These are phyloP conservation scores for Candida tammaniensis DNA, from an alignment of 805 yeast species.

Conservation along the genomic window DNA sequence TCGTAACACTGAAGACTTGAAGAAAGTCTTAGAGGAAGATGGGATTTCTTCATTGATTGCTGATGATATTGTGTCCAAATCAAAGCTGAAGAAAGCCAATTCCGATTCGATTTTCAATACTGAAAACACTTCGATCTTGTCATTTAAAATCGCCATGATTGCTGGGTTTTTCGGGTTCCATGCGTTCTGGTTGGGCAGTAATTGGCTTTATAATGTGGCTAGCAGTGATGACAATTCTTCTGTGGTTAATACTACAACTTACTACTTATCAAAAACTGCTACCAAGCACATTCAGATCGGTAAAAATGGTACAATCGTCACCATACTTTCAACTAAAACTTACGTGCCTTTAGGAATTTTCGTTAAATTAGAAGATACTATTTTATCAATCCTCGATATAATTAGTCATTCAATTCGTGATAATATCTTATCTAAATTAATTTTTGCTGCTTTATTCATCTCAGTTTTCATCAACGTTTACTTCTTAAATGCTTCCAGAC, in stretches of 20 bases:
- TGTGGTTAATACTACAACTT: constrained; percentile 1
- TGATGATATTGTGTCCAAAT: constrained; percentile 55
- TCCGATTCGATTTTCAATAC: constrained; percentile 22
- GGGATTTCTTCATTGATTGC: constrained; percentile 79
- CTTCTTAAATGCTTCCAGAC: constrained; percentile 80
- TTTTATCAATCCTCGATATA: constrained; percentile 49
- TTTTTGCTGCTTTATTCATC: constrained; percentile 67
- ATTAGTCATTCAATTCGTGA: constrained; percentile 74
- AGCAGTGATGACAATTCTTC: neutral
- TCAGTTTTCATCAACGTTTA: constrained; percentile 82
- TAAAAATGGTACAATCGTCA: constrained; percentile 50
- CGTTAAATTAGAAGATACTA: constrained; percentile 60
- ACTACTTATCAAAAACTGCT: constrained; percentile 36
- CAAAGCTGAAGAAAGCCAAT: constrained; percentile 24
- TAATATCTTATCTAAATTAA: constrained; percentile 71
- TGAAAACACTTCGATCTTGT: constrained; percentile 36
- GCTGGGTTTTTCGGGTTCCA: constrained; percentile 61
- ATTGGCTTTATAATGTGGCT: constrained; percentile 53
- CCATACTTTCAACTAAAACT: constrained; percentile 54
- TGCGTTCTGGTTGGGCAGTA: constrained; percentile 64
- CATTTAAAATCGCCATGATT: constrained; percentile 60
- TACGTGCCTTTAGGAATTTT: constrained; percentile 57
- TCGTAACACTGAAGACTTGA: constrained; percentile 73
- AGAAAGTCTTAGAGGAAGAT: constrained; percentile 85
- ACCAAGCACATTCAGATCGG: constrained; percentile 46